A percentile compares a stretch with the other conserved stretches of the same genome.
phyloP scores from a whole-genome alignment of 1,284 basidiomycete species.

The Sporisorium graminicola region DNA sequence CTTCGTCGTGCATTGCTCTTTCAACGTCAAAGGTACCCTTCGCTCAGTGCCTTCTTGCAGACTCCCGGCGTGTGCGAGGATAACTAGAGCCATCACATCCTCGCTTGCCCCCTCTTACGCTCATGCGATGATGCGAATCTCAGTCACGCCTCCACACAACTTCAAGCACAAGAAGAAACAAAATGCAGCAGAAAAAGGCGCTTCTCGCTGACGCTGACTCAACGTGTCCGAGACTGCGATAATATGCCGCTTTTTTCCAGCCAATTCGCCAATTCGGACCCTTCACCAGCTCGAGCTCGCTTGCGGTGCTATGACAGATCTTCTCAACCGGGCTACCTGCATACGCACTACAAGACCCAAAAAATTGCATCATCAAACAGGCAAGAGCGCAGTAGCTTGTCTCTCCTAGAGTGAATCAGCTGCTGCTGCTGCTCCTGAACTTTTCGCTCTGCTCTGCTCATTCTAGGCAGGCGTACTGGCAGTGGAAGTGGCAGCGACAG shows the following conservation, averaged over 20 bases:
- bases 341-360: too few relatives aligned
- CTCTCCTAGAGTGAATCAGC: not conserved
- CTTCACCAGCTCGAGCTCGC: too few relatives aligned
- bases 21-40: not conserved
- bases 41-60: not conserved
- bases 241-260: not conserved
- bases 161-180: not conserved
- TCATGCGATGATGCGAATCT: conserved; percentile 20
- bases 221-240: conserved; percentile 7
- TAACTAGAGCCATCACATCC: not conserved
- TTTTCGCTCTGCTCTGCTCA: not conserved
- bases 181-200: not conserved
- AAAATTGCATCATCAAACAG: not conserved
- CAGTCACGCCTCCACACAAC: conserved; percentile 40
- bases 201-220: conserved; percentile 21
- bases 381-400: too few relatives aligned
- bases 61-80: not conserved
- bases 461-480: too few relatives aligned
- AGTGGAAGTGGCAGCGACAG: too few relatives aligned
- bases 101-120: not conserved
- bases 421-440: not conserved
- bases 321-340: not conserved
- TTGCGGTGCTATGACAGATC: not conserved
- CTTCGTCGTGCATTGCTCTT: not conserved
- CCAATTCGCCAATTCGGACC: not conserved